Evolutionary conservation across 176 grass and related monocot genomes (phyloP).

Genomic region (Oryza officinalis): DNA sequence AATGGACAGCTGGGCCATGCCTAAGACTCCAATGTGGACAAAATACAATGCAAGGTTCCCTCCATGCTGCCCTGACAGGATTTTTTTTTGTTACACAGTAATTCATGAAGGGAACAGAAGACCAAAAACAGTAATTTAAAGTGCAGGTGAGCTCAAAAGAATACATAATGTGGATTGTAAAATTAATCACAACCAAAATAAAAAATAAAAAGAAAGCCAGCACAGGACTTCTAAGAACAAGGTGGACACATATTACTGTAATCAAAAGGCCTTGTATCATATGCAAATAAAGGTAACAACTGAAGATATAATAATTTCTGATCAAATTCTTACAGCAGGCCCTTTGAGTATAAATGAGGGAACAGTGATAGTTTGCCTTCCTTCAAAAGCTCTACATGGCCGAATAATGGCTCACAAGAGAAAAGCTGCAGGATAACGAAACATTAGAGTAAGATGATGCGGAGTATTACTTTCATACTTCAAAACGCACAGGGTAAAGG

Average conservation of each 20-base stretch:
- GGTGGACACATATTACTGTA: not conserved
- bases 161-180: not conserved
- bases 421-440: conserved; percentile 67
- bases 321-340: conserved; percentile 65
- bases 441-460: conserved; percentile 4
- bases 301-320: not conserved
- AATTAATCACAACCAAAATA: conserved; percentile 21
- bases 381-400: conserved; percentile 76
- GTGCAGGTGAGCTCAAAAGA: conserved; percentile 4
- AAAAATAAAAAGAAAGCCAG: conserved; percentile 24
- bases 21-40: conserved; percentile 82
- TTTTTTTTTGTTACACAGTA: conserved; percentile 36
- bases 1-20: conserved; percentile 63
- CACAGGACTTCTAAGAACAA: not conserved
- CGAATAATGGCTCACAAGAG: conserved; percentile 69
- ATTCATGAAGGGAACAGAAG: conserved; percentile 12
- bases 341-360: conserved; percentile 65
- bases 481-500: conserved; percentile 27
- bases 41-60: conserved; percentile 87
- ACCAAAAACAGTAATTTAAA: not conserved
- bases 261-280: conserved; percentile 21
- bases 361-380: conserved; percentile 59
- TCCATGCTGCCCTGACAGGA: conserved; percentile 70
- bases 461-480: conserved; percentile 3
- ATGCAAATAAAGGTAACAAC: conserved; percentile 25